Evolutionary conservation across 495 filamentous ascomycete species (phyloP).

Genomic region (Talaromyces liani): DNA sequence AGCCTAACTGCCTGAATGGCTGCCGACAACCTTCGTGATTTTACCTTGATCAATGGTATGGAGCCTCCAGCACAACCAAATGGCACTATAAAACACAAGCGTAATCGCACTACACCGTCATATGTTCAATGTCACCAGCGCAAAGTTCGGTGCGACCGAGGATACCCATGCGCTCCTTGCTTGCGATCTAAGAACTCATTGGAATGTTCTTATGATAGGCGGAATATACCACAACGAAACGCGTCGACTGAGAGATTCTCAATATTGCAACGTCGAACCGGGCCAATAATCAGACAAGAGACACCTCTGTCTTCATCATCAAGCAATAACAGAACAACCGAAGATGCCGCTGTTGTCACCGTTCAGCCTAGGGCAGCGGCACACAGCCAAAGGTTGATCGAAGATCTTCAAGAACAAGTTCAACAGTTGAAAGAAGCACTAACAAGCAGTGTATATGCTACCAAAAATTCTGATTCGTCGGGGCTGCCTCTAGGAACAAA

Average conservation of each 20-base stretch:
- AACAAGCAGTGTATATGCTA: not conserved
- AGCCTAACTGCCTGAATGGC: not conserved
- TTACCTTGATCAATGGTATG: not conserved
- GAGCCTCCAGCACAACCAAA: not conserved
- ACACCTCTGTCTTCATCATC: slow-evolving; percentile 3
- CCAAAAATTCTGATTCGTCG: not conserved
- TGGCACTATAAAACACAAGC: slow-evolving; percentile 18
- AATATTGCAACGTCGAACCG: not conserved
- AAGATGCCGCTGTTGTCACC: slow-evolving; percentile 5
- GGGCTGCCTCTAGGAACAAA: not conserved
- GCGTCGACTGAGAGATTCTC: slow-evolving; percentile 13
- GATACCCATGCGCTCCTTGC: slow-evolving; percentile 31
- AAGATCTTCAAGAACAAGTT: slow-evolving; percentile 14
- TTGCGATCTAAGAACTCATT: slow-evolving; percentile 21
- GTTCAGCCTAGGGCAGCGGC: slow-evolving; percentile 9
- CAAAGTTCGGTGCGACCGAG: slow-evolving; percentile 40
- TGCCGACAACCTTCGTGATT: not conserved
- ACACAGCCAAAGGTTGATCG: slow-evolving; percentile 13
- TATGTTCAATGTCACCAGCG: slow-evolving; percentile 37
- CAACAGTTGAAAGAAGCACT: slow-evolving; percentile 10
- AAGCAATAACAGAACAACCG: slow-evolving; percentile 1
- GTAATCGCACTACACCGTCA: slow-evolving; percentile 32
- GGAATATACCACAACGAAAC: slow-evolving; percentile 2
- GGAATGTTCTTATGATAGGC: slow-evolving; percentile 12
- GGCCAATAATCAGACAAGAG: not conserved